phyloP scores from a whole-genome alignment of 768 basidiomycete species.

The Pleurotus tuber-regium region DNA sequence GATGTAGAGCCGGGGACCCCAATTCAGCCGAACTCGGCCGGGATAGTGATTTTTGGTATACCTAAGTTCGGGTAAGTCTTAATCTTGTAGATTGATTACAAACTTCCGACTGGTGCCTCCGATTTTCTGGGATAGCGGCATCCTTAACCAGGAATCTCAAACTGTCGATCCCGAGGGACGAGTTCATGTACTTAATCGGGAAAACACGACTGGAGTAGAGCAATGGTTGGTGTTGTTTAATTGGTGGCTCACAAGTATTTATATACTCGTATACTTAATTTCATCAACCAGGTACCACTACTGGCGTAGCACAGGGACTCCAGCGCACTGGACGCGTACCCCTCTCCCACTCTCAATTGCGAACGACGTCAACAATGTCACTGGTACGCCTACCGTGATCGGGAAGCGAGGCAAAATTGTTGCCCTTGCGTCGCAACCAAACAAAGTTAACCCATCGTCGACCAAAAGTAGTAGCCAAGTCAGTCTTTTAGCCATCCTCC shows the following conservation, averaged over 20 bases:
- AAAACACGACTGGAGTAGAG: constrained; percentile 16
- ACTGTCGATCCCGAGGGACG: constrained; percentile 42
- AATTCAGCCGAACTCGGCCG: constrained; percentile 30
- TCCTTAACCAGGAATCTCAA: constrained; percentile 55
- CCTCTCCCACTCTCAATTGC: constrained; percentile 24
- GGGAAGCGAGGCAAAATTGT: constrained; percentile 35
- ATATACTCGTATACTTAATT: not conserved
- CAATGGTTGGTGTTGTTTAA: not conserved
- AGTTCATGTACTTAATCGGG: constrained; percentile 46
- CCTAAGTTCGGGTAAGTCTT: constrained; percentile 33
- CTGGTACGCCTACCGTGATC: constrained; percentile 31
- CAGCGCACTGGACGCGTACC: constrained; percentile 29
- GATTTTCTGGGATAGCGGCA: constrained; percentile 19
- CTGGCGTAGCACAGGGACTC: not conserved
- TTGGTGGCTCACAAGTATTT: not conserved
- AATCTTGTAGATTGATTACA: constrained; percentile 32
- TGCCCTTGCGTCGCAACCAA: not conserved
- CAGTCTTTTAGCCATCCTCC: constrained; percentile 25
- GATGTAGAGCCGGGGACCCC: constrained; percentile 13
- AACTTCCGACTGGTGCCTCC: not conserved
- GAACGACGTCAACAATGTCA: constrained; percentile 29
- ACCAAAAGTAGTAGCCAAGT: not conserved
- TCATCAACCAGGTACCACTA: constrained; percentile 20
- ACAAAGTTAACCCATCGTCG: not conserved
- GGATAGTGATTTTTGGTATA: constrained; percentile 32